phyloP scores from a whole-genome alignment of 768 basidiomycete species.

The Termitomyces bulborhizus region DNA sequence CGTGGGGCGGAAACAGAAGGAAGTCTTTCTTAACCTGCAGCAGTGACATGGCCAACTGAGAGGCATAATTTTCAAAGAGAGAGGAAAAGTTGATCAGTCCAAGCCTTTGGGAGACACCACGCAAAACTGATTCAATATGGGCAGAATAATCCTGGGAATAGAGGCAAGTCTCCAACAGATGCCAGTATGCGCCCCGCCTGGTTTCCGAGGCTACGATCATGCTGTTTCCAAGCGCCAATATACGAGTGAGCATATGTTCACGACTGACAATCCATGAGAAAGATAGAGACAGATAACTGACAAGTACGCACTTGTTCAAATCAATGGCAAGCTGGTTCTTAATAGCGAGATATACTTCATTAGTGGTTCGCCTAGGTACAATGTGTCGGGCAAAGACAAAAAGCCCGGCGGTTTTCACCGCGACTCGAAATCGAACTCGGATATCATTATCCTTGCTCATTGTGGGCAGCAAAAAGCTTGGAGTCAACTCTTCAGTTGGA shows the following conservation, averaged over 20 bases:
- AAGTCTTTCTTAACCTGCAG: conserved; percentile 43
- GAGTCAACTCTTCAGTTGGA: conserved; percentile 21
- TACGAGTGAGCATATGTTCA: conserved; percentile 70
- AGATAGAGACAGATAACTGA: background rate
- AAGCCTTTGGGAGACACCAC: conserved; percentile 57
- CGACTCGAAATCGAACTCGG: conserved; percentile 77
- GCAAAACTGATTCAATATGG: conserved; percentile 47
- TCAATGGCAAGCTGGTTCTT: conserved; percentile 36
- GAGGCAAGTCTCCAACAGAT: conserved; percentile 69
- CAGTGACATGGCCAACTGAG: conserved; percentile 69
- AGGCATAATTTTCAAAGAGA: conserved; percentile 75
- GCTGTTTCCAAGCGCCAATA: conserved; percentile 67
- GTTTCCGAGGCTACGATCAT: conserved; percentile 74
- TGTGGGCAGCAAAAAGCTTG: conserved; percentile 42
- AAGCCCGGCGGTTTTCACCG: conserved; percentile 50
- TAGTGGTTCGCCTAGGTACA: conserved; percentile 17
- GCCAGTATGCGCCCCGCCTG: conserved; percentile 82
- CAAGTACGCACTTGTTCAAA: conserved; percentile 41
- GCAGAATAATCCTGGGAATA: conserved; percentile 29
- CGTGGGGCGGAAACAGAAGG: conserved; percentile 56
- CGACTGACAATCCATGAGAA: conserved; percentile 35
- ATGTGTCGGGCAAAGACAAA: conserved; percentile 44
- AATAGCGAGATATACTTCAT: conserved; percentile 41
- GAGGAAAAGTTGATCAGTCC: conserved; percentile 54
- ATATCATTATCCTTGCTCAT: conserved; percentile 70